Conservation (phyloP, 208 protist genomes). For the Acanthamoeba castellanii region DNA sequence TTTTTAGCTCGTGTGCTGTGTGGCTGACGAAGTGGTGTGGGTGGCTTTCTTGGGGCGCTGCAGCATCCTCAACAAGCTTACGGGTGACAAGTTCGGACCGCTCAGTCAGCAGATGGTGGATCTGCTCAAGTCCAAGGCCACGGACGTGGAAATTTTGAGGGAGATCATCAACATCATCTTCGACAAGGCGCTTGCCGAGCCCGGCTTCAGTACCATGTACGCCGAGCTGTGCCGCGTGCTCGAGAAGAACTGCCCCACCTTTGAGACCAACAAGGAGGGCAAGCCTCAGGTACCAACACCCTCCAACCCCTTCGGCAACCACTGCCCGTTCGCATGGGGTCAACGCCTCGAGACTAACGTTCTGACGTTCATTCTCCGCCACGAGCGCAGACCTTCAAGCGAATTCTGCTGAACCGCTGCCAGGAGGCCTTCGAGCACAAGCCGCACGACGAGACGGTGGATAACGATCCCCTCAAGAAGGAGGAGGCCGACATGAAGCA, state of each 20-base stretch:
- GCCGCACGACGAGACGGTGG: slow-evolving; percentile 19
- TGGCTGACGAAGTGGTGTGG: not conserved
- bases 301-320: too few species aligned
- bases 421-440: slow-evolving; percentile 84
- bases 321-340: not conserved
- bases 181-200: slow-evolving; percentile 76
- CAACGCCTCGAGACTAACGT: too few species aligned
- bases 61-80: slow-evolving; percentile 74
- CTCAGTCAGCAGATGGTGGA: slow-evolving; percentile 68
- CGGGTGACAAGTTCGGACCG: slow-evolving; percentile 50
- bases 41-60: too few species aligned
- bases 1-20: not conserved
- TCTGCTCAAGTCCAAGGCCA: slow-evolving; percentile 42
- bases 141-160: slow-evolving; percentile 7
- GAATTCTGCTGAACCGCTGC: slow-evolving; percentile 82
- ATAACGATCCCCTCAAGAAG: slow-evolving; percentile 6
- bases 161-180: slow-evolving; percentile 77
- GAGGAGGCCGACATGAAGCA: not conserved
- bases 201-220: slow-evolving; percentile 75
- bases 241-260: not conserved
- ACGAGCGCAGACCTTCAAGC: slow-evolving; percentile 67
- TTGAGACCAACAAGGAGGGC: slow-evolving; percentile 58
- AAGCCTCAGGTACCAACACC: not conserved
- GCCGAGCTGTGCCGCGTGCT: slow-evolving; percentile 73
- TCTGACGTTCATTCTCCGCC: too few species aligned